Evolutionary conservation across 2,329 filamentous ascomycete species (phyloP).

Genomic region (Claviceps pazoutovae): DNA sequence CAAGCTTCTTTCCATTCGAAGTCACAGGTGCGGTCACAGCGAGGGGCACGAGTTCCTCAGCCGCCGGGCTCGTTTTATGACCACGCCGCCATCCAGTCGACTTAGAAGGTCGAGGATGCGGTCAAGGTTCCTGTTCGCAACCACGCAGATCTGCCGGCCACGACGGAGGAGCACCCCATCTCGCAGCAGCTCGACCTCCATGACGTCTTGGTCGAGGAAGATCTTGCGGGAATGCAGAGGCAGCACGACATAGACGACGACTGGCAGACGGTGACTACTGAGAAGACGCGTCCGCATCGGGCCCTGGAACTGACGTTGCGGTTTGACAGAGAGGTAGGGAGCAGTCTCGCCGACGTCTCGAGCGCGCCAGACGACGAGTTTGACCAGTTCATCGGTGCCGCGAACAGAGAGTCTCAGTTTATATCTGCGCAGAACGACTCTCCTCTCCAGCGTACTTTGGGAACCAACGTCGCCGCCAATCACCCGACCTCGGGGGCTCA

Average conservation of each 20-base stretch:
- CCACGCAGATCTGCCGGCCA: slow-evolving; percentile 1
- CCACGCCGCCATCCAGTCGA: slow-evolving; percentile 21
- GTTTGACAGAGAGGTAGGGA: slow-evolving; percentile 20
- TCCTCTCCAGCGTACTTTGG: background rate
- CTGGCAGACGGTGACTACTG: slow-evolving; percentile 24
- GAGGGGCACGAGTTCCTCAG: background rate
- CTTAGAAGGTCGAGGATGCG: slow-evolving; percentile 27
- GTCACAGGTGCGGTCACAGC: background rate
- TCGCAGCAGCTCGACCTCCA: slow-evolving; percentile 1
- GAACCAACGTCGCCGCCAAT: background rate
- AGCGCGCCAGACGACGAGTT: slow-evolving; percentile 16
- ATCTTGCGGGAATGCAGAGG: slow-evolving; percentile 2
- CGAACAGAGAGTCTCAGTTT: background rate
- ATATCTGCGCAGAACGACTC: background rate
- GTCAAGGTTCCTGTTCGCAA: slow-evolving; percentile 21
- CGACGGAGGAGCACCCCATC: slow-evolving; percentile 3
- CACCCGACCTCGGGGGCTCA: background rate
- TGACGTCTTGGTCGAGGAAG: background rate
- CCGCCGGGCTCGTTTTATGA: slow-evolving; percentile 21
- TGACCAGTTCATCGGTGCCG: slow-evolving; percentile 3
- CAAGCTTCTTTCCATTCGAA: background rate
- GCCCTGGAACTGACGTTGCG: slow-evolving; percentile 12
- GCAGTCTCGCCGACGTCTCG: slow-evolving; percentile 32
- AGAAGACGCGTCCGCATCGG: slow-evolving; percentile 10
- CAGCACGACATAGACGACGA: slow-evolving; percentile 14